phyloP scores from a whole-genome alignment of 176 grass and related monocot genomes.

The Metroxylon sagu region DNA sequence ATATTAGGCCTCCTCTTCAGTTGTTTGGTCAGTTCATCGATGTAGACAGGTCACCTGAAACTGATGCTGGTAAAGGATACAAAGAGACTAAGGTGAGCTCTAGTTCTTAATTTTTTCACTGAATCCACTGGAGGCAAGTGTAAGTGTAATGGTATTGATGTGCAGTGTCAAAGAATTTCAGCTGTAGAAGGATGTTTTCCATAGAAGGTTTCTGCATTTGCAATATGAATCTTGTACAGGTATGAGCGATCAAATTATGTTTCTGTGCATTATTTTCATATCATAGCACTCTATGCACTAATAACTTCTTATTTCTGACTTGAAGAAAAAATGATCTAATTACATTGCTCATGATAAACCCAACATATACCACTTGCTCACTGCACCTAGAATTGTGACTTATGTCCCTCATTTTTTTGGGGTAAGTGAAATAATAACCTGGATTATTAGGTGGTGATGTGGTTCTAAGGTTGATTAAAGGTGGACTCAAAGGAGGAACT shows the following conservation, averaged over 20 bases:
- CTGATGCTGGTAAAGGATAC: background rate
- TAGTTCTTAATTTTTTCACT: background rate
- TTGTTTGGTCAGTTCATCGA: slow-evolving; percentile 12
- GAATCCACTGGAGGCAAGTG: background rate
- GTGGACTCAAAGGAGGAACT: no score
- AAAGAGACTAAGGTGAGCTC: background rate
- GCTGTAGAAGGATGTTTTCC: background rate
- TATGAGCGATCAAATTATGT: background rate
- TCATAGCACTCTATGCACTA: no score
- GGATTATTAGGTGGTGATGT: no score
- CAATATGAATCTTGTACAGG: background rate
- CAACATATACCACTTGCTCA: no score
- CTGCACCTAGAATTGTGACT: no score
- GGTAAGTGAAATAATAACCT: no score
- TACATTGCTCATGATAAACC: no score
- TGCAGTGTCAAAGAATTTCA: background rate
- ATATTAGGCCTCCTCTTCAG: background rate
- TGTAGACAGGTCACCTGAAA: background rate
- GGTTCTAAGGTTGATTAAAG: no score
- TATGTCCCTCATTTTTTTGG: no score
- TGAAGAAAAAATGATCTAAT: no score
- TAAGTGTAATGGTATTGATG: background rate
- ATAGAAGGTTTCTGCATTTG: background rate
- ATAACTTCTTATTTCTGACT: no score
- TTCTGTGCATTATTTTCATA: no score